Percentiles rank a stretch among this genome's conserved stretches.
Evolutionary conservation across 1,284 basidiomycete genomes (phyloP).

Genomic region (Apiotrichum sp.): DNA sequence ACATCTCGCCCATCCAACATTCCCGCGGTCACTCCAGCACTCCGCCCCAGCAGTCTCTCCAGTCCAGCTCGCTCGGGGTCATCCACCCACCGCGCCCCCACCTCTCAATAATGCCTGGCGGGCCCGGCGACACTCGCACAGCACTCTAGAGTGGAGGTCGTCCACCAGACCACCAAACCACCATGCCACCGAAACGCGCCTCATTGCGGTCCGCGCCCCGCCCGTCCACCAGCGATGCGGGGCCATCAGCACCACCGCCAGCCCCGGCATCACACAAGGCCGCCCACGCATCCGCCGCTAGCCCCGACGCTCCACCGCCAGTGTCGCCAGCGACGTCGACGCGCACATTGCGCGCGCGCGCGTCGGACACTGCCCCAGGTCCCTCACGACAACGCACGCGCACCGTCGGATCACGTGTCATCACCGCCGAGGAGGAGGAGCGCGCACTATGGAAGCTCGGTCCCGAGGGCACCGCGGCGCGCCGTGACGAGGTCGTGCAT

Average conservation of each 20-base stretch:
- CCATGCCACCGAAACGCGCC: not conserved
- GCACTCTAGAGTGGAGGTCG: conserved; percentile 17
- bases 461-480: conserved; percentile 22
- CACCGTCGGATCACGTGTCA: conserved; percentile 1
- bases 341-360: not conserved
- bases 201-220: conserved; percentile 5
- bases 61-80: not conserved
- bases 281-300: not conserved
- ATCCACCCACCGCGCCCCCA: no score
- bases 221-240: conserved; percentile 9
- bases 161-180: conserved; percentile 1
- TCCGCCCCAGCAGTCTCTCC: no score
- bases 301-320: not conserved
- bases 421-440: conserved; percentile 24
- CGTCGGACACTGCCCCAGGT: not conserved
- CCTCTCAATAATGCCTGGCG: not conserved
- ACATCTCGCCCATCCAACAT: not conserved
- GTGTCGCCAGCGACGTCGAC: not conserved
- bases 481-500: conserved; percentile 51
- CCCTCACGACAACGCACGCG: not conserved
- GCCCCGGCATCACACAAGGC: not conserved
- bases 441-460: conserved; percentile 21
- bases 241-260: not conserved
- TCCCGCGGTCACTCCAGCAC: no score
- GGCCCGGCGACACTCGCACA: not conserved